Conservation (phyloP, 208 protist genomes). For the Acanthamoeba triangularis region DNA sequence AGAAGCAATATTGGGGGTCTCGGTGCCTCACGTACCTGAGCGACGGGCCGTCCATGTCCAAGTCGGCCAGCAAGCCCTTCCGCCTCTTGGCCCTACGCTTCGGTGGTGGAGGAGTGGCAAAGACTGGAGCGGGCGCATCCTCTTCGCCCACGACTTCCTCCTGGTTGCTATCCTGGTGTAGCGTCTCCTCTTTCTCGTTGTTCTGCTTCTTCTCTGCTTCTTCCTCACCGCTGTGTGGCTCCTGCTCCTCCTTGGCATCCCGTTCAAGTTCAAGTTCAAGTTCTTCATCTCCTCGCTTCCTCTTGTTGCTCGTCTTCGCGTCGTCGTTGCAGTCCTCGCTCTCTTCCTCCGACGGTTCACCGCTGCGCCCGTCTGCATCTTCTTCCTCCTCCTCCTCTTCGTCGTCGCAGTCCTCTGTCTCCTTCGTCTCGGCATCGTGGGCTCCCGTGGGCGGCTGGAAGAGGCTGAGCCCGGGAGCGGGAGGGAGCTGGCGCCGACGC, state of each 20-base stretch:
- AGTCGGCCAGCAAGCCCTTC: slow-evolving; percentile 19
- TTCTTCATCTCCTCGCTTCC: not conserved
- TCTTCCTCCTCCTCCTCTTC: not conserved
- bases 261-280: not conserved
- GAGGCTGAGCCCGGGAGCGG: slow-evolving; percentile 6
- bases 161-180: not conserved
- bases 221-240: not conserved
- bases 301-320: not conserved
- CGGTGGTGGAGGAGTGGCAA: not conserved
- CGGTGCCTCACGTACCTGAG: not conserved
- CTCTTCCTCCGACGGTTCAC: not conserved
- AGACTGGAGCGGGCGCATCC: not conserved
- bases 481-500: not conserved
- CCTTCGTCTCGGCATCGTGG: not conserved
- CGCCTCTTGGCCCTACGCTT: slow-evolving; percentile 13
- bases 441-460: not conserved
- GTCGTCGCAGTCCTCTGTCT: not conserved
- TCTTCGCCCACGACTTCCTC: not conserved
- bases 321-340: not conserved
- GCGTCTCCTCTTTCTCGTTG: not conserved
- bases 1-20: too few relatives aligned
- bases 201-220: not conserved
- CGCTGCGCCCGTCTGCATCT: not conserved
- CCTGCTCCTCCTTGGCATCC: not conserved
- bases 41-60: slow-evolving; percentile 47